Evolutionary conservation across 2,329 filamentous ascomycete genomes (phyloP).

Genomic region (Penicillium oxalicum): DNA sequence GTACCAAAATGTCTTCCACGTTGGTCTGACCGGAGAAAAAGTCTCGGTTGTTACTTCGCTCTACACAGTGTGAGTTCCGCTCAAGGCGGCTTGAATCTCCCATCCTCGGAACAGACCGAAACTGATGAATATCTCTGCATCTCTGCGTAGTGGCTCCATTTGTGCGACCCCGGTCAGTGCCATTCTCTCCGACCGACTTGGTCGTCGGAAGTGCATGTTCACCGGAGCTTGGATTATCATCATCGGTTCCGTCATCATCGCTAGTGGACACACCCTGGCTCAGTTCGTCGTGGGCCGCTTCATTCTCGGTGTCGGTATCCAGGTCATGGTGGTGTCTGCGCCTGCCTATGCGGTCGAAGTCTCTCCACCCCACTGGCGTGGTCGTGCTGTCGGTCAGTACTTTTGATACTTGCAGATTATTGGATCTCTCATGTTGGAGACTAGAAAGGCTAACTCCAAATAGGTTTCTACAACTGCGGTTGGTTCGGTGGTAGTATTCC

Average conservation of each 20-base stretch:
- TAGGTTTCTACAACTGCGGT: slow-evolving; percentile 48
- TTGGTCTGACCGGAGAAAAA: slow-evolving; percentile 33
- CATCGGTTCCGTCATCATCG: slow-evolving; percentile 40
- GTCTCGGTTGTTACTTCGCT: slow-evolving; percentile 42
- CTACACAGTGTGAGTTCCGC: slow-evolving; percentile 43
- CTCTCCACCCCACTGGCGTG: slow-evolving; percentile 47
- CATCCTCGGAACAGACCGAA: neutral
- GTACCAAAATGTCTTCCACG: slow-evolving; percentile 38
- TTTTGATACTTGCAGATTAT: neutral
- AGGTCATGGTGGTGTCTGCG: slow-evolving; percentile 46
- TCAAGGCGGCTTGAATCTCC: neutral
- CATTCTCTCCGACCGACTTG: slow-evolving; percentile 41
- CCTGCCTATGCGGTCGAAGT: slow-evolving; percentile 48
- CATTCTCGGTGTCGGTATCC: slow-evolving; percentile 44
- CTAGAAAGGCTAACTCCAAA: neutral
- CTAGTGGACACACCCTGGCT: slow-evolving; percentile 31
- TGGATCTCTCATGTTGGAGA: no score
- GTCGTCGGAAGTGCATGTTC: slow-evolving; percentile 46
- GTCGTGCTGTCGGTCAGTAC: slow-evolving; percentile 41
- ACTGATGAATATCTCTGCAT: neutral
- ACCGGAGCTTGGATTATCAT: slow-evolving; percentile 42
- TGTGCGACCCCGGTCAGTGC: slow-evolving; percentile 37
- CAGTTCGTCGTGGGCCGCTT: slow-evolving; percentile 46
- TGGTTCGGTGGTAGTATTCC: slow-evolving; percentile 50
- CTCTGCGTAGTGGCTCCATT: slow-evolving; percentile 34